Conservation (phyloP, 345 rosid species). For the Eucalyptus erythrocorys region DNA sequence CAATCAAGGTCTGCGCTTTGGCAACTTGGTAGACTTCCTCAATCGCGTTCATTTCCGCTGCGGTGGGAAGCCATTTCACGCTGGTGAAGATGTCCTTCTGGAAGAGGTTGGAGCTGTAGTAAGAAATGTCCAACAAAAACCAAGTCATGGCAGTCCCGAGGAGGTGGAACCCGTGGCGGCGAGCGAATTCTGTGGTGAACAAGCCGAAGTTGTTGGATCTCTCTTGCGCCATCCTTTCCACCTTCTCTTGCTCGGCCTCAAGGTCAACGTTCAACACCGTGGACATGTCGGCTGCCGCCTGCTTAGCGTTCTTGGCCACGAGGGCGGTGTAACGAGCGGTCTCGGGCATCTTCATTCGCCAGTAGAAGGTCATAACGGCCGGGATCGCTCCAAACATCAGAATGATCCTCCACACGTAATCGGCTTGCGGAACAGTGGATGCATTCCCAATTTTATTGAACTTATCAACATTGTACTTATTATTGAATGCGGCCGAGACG, state of each 20-base stretch:
- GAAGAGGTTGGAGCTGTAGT: conserved; percentile 27
- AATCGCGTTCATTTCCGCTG: conserved; percentile 26
- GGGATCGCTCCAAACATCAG: conserved; percentile 26
- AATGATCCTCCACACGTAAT: conserved; percentile 26
- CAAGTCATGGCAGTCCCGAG: conserved; percentile 25
- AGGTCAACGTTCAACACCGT: conserved; percentile 25
- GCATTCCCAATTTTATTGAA: too few species aligned
- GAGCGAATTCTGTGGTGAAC: conserved; percentile 11
- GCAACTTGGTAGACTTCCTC: conserved; percentile 36
- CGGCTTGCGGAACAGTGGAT: conserved; percentile 12
- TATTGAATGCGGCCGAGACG: conserved; percentile 3
- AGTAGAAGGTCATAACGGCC: conserved; percentile 19
- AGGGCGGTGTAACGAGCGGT: conserved; percentile 37
- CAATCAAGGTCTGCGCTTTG: conserved; percentile 44
- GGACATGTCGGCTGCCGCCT: conserved; percentile 40
- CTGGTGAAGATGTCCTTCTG: conserved; percentile 47
- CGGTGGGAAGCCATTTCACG: conserved; percentile 39
- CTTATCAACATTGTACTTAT: too few species aligned
- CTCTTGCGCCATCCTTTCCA: background rate
- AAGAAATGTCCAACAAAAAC: conserved; percentile 31
- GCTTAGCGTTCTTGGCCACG: conserved; percentile 30
- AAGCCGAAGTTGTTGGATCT: conserved; percentile 10
- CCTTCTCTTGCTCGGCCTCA: conserved; percentile 25
- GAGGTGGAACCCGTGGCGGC: conserved; percentile 26
- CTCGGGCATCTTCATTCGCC: conserved; percentile 33